Conservation (phyloP, 768 basidiomycete genomes). For the Gelatoporia subvermispora region DNA sequence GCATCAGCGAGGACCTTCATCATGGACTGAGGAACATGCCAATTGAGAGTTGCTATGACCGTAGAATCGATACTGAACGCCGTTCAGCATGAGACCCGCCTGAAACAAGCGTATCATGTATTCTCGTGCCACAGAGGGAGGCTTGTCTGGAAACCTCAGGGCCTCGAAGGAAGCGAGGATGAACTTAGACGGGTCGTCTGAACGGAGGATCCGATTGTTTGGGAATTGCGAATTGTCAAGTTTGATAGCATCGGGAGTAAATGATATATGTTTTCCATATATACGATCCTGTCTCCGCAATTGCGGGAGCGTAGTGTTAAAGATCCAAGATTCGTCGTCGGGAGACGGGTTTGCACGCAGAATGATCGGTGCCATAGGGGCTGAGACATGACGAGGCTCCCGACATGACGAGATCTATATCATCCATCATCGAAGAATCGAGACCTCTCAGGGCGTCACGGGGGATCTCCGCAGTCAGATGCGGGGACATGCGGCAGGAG, state of each 20-base stretch:
- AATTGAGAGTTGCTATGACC: slow-evolving; percentile 70
- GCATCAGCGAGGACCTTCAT: not conserved
- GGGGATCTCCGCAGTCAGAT: too few species aligned
- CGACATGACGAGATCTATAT: too few species aligned
- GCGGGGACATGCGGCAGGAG: not conserved
- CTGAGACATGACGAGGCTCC: not conserved
- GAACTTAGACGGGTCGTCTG: slow-evolving; percentile 54
- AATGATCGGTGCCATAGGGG: slow-evolving; percentile 31
- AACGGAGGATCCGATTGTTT: slow-evolving; percentile 53
- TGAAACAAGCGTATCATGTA: slow-evolving; percentile 54
- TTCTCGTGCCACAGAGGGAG: slow-evolving; percentile 43
- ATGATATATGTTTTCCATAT: slow-evolving; percentile 48
- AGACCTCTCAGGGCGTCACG: too few species aligned
- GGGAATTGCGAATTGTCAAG: slow-evolving; percentile 46
- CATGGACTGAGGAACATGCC: slow-evolving; percentile 28
- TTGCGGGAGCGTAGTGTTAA: slow-evolving; percentile 17
- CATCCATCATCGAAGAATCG: too few species aligned
- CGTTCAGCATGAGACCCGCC: slow-evolving; percentile 52
- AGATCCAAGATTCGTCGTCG: slow-evolving; percentile 52
- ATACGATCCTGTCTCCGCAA: not conserved
- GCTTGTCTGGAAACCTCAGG: slow-evolving; percentile 51
- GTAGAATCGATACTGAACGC: slow-evolving; percentile 60
- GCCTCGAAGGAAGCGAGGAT: slow-evolving; percentile 48
- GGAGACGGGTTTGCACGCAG: slow-evolving; percentile 37
- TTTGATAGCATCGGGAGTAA: slow-evolving; percentile 45